phyloP scores from a whole-genome alignment of 129 eudicot genomes.

The Arctium minus region DNA sequence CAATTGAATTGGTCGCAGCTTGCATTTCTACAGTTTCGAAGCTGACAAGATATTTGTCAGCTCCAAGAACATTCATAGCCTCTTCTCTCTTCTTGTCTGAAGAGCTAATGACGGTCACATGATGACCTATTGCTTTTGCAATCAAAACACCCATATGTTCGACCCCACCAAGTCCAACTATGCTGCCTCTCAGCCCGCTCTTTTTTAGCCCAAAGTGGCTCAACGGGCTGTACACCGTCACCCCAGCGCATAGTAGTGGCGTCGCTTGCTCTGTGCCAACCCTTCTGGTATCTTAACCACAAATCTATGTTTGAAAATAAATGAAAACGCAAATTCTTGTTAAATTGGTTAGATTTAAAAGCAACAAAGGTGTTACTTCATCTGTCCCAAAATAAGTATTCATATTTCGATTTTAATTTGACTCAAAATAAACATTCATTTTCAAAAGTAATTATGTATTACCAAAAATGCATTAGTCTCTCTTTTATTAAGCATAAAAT shows the following conservation, averaged over 20 bases:
- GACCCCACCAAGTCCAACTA: slow-evolving; percentile 55
- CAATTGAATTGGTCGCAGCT: slow-evolving; percentile 43
- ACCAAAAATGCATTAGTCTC: too few species aligned
- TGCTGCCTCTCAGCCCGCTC: slow-evolving; percentile 38
- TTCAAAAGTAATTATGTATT: too few species aligned
- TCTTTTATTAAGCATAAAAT: too few species aligned
- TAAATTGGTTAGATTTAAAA: not conserved
- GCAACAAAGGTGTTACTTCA: not conserved
- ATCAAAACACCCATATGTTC: slow-evolving; percentile 58
- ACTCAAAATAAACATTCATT: too few species aligned
- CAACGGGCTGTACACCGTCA: slow-evolving; percentile 58
- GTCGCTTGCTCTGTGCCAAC: slow-evolving; percentile 49
- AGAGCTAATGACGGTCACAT: slow-evolving; percentile 55
- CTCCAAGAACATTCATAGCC: slow-evolving; percentile 44
- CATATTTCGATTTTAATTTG: too few species aligned
- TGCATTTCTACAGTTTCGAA: slow-evolving; percentile 30
- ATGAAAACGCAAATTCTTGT: not conserved
- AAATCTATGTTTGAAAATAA: not conserved
- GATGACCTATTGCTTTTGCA: slow-evolving; percentile 56
- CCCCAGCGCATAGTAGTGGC: slow-evolving; percentile 59
- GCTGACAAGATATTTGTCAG: slow-evolving; percentile 46
- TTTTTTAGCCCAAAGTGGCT: slow-evolving; percentile 46
- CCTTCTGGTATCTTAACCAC: slow-evolving; percentile 35
- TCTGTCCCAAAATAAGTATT: not conserved
- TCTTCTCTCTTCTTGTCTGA: slow-evolving; percentile 40